Evolutionary conservation across 306 rosid genomes (phyloP).

Genomic region (Begonia fuchsioides): DNA sequence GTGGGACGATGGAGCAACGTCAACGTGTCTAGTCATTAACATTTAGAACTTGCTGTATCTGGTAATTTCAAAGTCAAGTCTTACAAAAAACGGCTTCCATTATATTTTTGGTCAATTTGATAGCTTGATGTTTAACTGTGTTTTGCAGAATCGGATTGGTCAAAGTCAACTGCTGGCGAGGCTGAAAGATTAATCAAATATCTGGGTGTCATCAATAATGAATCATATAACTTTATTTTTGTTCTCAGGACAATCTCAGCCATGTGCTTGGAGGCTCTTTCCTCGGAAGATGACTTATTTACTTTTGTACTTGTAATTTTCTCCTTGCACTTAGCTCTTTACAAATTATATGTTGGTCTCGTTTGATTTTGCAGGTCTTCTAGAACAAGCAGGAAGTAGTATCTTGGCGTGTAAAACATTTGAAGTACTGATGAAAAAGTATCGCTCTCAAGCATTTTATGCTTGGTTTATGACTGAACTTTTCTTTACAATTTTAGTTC

Average conservation of each 20-base stretch:
- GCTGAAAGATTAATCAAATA: constrained; percentile 9
- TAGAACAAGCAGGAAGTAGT: constrained; percentile 30
- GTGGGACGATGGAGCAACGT: constrained; percentile 22
- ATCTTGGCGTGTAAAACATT: constrained; percentile 51
- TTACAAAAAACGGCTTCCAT: background rate
- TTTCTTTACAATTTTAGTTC: constrained; percentile 22
- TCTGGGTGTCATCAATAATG: constrained; percentile 13
- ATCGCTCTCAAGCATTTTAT: constrained; percentile 57
- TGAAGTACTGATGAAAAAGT: constrained; percentile 19
- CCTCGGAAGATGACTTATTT: constrained; percentile 46
- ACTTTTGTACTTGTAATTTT: constrained; percentile 42
- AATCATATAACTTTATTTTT: constrained; percentile 5
- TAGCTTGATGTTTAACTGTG: constrained; percentile 15
- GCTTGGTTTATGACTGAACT: constrained; percentile 77
- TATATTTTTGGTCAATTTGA: background rate
- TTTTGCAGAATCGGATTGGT: constrained; percentile 26
- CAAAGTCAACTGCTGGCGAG: constrained; percentile 24
- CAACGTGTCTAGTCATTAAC: constrained; percentile 22
- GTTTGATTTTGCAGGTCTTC: constrained; percentile 71
- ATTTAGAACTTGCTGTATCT: constrained; percentile 13
- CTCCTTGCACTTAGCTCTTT: constrained; percentile 26
- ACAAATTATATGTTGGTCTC: constrained; percentile 36
- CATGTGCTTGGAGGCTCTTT: constrained; percentile 26
- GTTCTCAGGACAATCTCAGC: constrained; percentile 13
- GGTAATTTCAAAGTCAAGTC: constrained; percentile 22